Evolutionary conservation across 2,329 filamentous ascomycete genomes (phyloP), one percentile per base, ranked within the genome.

Genomic region (Pestalotiopsis sp.): DNA sequence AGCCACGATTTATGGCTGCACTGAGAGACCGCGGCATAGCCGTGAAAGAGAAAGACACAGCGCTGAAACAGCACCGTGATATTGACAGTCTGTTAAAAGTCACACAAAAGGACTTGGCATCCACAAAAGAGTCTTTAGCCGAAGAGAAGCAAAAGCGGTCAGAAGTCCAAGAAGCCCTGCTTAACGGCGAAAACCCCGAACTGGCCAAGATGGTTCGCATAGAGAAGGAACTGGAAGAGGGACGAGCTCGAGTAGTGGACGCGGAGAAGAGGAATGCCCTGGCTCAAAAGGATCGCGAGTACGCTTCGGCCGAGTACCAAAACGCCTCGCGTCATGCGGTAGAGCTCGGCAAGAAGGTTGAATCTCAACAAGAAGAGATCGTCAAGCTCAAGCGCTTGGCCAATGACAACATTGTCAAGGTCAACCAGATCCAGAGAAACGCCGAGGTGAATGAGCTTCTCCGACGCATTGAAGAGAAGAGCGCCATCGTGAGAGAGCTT

Each of bases 291-390:
- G 87, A 90, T 3, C 80, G 85, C 31, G 87, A 89, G 1, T 93
- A 90, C 73, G 80, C 84, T 13, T 85, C 87, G 66, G 82, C 83
- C 3, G 81, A 85, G 11, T 93, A 92, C 73, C 90, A 91, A 72
- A 82, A 86, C 25, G 85, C 86, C 1, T 88, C 87, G 9, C 82
- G 83, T 39, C 77, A 81, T 1, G 84, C 83, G 2, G 80, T 80
- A 14, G 80, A 82, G 17, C 77, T 88, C 2, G 78, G 80, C 23
- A 74, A 78, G 2, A 84, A 88, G 73, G 87, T 86, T 71, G 77
- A 77, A 20, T 78, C 81, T 7, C 80, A 91, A 2, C 80, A 81
- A 66, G 75, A 74, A 11, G 77, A 80, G 31, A 78, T 84, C 17
- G 77, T 78, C 23, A 79, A 82, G 4, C 80, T 88, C 1, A 72